A percentile compares a stretch with the other conserved stretches of the same genome.
Conservation (phyloP, 768 basidiomycete genomes). For the Fomitopsis serialis region DNA sequence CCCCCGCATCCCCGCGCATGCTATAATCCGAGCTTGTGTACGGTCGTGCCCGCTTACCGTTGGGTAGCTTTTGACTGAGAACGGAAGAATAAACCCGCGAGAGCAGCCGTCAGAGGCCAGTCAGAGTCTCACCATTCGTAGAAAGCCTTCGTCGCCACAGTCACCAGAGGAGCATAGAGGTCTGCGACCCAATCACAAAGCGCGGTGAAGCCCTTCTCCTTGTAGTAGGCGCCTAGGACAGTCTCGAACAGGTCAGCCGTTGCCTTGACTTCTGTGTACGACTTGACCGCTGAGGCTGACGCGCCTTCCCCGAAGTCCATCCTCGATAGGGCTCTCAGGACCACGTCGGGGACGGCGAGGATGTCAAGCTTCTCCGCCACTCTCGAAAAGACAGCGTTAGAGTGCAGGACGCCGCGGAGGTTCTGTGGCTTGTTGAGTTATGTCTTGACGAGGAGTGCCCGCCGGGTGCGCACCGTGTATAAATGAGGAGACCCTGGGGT, state of each 20-base stretch:
- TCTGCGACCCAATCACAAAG: constrained; percentile 34
- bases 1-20: background rate
- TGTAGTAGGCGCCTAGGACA: constrained; percentile 38
- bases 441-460: constrained; percentile 19
- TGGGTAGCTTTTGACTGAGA: background rate
- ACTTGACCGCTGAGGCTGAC: constrained; percentile 8
- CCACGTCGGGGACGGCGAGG: constrained; percentile 18
- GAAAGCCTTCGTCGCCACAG: constrained; percentile 24
- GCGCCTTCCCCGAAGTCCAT: constrained; percentile 21
- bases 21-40: background rate
- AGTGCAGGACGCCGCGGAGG: constrained; percentile 18
- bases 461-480: constrained; percentile 20
- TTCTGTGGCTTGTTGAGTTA: constrained; percentile 30
- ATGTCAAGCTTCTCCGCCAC: constrained; percentile 27
- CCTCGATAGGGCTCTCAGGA: constrained; percentile 16
- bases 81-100: background rate
- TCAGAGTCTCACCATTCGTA: constrained; percentile 18
- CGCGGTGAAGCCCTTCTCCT: constrained; percentile 32
- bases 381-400: constrained; percentile 22
- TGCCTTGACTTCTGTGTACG: constrained; percentile 24
- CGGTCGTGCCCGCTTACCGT: background rate
- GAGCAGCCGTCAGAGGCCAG: background rate
- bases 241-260: constrained; percentile 44
- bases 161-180: constrained; percentile 34
- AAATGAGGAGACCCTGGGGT: constrained; percentile 21